Evolutionary conservation across 2,329 filamentous ascomycete genomes (phyloP).

Genomic region (Aspergillus sojae): DNA sequence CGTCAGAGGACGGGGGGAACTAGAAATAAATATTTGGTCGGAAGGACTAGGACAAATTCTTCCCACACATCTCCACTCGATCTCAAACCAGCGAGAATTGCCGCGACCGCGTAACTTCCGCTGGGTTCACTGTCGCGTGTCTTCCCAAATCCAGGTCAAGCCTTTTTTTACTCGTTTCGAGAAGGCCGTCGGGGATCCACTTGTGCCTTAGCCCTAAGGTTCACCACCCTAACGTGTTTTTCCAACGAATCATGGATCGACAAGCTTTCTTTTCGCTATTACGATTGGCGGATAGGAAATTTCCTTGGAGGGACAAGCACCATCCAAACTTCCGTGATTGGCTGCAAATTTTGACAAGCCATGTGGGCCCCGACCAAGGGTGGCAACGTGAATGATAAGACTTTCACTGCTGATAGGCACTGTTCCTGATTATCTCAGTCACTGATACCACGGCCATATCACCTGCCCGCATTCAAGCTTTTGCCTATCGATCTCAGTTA

Average conservation of each 20-base stretch:
- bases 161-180: constrained; percentile 14
- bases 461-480: background rate
- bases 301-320: constrained; percentile 9
- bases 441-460: constrained; percentile 5
- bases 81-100: constrained; percentile 13
- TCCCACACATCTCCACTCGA: constrained; percentile 16
- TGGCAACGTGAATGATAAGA: constrained; percentile 16
- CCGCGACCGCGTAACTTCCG: constrained; percentile 11
- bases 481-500: background rate
- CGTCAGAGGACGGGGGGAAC: constrained; percentile 8
- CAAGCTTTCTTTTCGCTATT: background rate
- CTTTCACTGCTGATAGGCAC: constrained; percentile 15
- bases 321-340: constrained; percentile 6
- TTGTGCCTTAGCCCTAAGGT: background rate
- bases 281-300: background rate
- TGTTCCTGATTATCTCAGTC: background rate
- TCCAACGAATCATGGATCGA: constrained; percentile 5
- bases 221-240: background rate
- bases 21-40: constrained; percentile 11
- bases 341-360: constrained; percentile 5
- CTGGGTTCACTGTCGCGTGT: constrained; percentile 13
- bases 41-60: constrained; percentile 12
- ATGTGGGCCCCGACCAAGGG: constrained; percentile 1
- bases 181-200: constrained; percentile 6
- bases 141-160: constrained; percentile 2